phyloP scores from a whole-genome alignment of 441 rosid species.

The Metrosideros polymorpha region DNA sequence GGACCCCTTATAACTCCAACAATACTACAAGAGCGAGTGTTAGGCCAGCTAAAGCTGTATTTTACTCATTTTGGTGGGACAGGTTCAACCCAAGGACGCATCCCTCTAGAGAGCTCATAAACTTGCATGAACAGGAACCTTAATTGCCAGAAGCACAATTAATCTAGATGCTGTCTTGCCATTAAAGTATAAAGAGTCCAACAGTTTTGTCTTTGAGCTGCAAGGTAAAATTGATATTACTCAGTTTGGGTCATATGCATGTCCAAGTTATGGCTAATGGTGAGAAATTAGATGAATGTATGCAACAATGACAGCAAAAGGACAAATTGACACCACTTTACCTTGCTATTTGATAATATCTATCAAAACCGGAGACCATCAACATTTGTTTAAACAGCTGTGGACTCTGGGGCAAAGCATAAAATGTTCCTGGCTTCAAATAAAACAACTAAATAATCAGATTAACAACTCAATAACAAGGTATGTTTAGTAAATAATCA shows the following conservation, averaged over 20 bases:
- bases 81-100: background rate
- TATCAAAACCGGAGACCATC: conserved; percentile 97
- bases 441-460: background rate
- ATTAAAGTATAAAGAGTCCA: background rate
- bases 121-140: background rate
- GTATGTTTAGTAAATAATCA: background rate
- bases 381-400: conserved; percentile 96
- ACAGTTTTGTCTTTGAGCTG: background rate
- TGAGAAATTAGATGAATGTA: background rate
- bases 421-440: conserved; percentile 97
- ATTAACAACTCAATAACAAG: background rate
- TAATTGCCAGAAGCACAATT: background rate
- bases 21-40: background rate
- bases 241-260: background rate
- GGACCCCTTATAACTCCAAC: background rate
- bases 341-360: conserved; percentile 97
- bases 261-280: background rate
- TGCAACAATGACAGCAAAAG: background rate
- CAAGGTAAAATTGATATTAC: background rate
- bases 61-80: background rate
- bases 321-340: conserved; percentile 18
- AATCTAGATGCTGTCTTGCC: background rate
- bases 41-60: background rate
- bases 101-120: background rate
- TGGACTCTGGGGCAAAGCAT: conserved; percentile 97